Evolutionary conservation across 495 filamentous ascomycete genomes (phyloP), one percentile per base, ranked within the genome.

Genomic region (Cercophora samala): DNA sequence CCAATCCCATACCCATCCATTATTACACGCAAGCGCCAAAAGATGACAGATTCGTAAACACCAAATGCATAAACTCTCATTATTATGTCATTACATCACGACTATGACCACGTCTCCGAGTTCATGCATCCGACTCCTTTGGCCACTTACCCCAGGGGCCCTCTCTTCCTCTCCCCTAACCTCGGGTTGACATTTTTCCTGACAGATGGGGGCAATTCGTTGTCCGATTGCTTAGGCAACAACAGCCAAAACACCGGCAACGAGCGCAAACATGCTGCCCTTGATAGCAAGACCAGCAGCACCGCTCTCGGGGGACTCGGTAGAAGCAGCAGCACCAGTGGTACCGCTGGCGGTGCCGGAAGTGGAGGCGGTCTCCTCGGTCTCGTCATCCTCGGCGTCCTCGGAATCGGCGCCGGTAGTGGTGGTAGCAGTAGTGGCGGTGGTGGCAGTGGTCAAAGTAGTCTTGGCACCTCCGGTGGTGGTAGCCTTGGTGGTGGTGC

Each of bases 401-500:
- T 32, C 26, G 18, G 58, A 18, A n/a, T 19, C 19, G 17, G 26
- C 58, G 15, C 19, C 17, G 5, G 58, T n/a, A 17, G 26, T 60
- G 11, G 58, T 25, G n/a, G 53, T 4, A 22, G 22, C 53, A 5
- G 53, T 56, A 25, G 58, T 22, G 5, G 24, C 17, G 26, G 26
- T 32, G 23, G 58, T 60, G 9, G 58, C 19, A 26, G 26, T 29
- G 24, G 58, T 60, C 17, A n/a, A 11, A 1, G 58, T 32, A 19
- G 24, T 23, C 23, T 23, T 24, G 18, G 18, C 62, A 64, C 24
- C 15, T 19, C 18, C 62, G 53, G 66, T 58, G n/a, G 62, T 15
- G n/a, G 61, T 23, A 9, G 65, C 54, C 58, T 69, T 53, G 53
- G 59, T 19, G 21, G 59, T 63, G 19, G 63, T 63, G 62, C 58